Evolutionary conservation across 169 alveolate genomes (phyloP), one percentile per base, ranked within the genome.

Genomic region (Cryptosporidium sp.): DNA sequence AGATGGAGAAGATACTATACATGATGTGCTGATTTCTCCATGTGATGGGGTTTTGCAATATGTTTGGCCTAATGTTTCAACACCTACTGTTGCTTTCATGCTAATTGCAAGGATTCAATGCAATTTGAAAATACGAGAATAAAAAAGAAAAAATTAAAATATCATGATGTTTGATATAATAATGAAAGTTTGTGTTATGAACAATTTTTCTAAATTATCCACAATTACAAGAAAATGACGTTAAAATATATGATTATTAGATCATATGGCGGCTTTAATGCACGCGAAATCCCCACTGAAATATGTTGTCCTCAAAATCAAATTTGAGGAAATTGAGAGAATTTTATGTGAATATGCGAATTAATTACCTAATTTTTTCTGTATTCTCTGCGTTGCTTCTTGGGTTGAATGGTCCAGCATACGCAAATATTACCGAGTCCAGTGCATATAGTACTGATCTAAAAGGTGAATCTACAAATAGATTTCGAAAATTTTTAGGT

Each of bases 81-180:
- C 75, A 14, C 89, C 89, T 3, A 14, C 75, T 43, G 48, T 80
- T 43, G 80, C 80, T 6, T 80, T 80, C 70, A 80, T 80, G 89
- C 45, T 80, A 43, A 48, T 80, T 62, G 80, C 89, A 61, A 59
- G 89, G 45, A 67, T 80, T 61, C 89, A 80, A 26, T 80, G 89
- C 43, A 80, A 67, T 39, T 45, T 10, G 26, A 21, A 41, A 37
- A 80, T 39, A 31, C 31, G 16, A 48, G 6, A 8, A 48, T 67
- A 67, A 9, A 18, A 33, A 67, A 10, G 6, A 51, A 0, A 6
- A 6, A 26, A 21, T 37, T 12, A 2, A 67, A 37, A 18, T n/a
- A 67, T 33, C 23, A 7, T 8, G 7, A 10, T n/a, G 1, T 2
- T n/a, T 21, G 5, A 55, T 55, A 2, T n/a, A 4, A 23, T 21